Base-by-base conservation (phyloP, 1,284 basidiomycete genomes). In the Baeospora myosura region DNA sequence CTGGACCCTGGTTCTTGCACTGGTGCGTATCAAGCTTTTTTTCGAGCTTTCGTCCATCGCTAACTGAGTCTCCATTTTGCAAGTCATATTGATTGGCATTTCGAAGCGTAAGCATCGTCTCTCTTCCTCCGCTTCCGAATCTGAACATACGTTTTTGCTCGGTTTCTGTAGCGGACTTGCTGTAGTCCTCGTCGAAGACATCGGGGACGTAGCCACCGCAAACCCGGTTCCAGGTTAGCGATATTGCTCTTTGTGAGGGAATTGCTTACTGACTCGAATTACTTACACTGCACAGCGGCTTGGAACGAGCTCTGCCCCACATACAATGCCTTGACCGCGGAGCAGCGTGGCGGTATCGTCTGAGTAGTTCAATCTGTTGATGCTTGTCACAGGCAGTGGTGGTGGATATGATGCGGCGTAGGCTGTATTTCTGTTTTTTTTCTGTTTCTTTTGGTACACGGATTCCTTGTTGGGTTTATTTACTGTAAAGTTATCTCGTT, bases 71-170 rank as follows among this genome's bases (percentile, higher is more conserved):
- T 50, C n/a, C n/a, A n/a, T 21, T 37, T 21, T 21, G 5, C 5
- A 22, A 64, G 73, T 48, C 68, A 70, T 47, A 66, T 72, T 44
- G 65, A 76, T 38, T 72, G 68, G 65, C 70, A 72, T 55, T 50
- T 73, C 2, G 60, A 66, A 43, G 50, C 53, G 58, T 57, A 55
- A 38, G 51, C 55, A 11, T 34, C 18, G 32, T 34, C 32, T 20
- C 21, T 46, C 11, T 33, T 41, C 12, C 32, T 26, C 16, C 21
- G 17, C 17, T 8, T 16, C 30, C 18, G 16, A 29, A 3, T 22
- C 4, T 12, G 12, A 11, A 7, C 23, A 26, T 17, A 20, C 16
- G 33, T 11, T 28, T 21, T n/a, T 18, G 16, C 29, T 49, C 21
- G 47, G 12, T 17, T 5, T 24, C 17, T 24, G 22, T 39, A 59